Conservation (phyloP, 2,329 filamentous ascomycete genomes). For the Nannizziopsis barbatae region DNA sequence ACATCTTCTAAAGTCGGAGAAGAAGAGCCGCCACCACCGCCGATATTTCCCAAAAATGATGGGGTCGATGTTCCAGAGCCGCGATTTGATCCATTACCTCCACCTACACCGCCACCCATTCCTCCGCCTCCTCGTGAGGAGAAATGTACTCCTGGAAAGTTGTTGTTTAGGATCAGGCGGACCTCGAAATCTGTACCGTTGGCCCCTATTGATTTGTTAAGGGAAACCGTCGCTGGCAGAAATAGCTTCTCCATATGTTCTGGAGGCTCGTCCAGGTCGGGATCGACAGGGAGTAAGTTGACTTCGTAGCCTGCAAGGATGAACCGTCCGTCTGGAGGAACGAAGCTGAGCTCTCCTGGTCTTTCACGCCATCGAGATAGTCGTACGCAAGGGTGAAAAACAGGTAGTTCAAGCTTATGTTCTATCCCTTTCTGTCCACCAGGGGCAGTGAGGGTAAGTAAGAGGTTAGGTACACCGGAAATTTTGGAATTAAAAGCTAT, state of each 20-base stretch:
- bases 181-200: conserved; percentile 81
- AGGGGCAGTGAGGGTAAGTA: conserved; percentile 66
- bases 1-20: conserved; percentile 63
- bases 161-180: conserved; percentile 57
- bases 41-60: conserved; percentile 36
- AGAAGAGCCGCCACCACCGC: conserved; percentile 45
- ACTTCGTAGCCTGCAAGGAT: conserved; percentile 91
- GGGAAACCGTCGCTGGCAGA: conserved; percentile 68
- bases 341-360: conserved; percentile 86
- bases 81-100: conserved; percentile 22
- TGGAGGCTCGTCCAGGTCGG: conserved; percentile 45
- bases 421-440: conserved; percentile 67
- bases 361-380: conserved; percentile 80
- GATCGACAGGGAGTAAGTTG: conserved; percentile 66
- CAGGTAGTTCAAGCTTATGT: conserved; percentile 69
- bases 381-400: conserved; percentile 92
- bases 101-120: too few species aligned
- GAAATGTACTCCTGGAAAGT: conserved; percentile 44
- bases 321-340: conserved; percentile 89
- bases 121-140: conserved; percentile 19
- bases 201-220: conserved; percentile 66
- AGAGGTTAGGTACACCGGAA: conserved; percentile 84
- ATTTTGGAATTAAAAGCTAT: conserved; percentile 94
- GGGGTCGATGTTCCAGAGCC: conserved; percentile 39
- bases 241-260: conserved; percentile 54